Evolutionary conservation across 1,139 yeast genomes (phyloP).

Genomic region (Lodderomyces margitis): DNA sequence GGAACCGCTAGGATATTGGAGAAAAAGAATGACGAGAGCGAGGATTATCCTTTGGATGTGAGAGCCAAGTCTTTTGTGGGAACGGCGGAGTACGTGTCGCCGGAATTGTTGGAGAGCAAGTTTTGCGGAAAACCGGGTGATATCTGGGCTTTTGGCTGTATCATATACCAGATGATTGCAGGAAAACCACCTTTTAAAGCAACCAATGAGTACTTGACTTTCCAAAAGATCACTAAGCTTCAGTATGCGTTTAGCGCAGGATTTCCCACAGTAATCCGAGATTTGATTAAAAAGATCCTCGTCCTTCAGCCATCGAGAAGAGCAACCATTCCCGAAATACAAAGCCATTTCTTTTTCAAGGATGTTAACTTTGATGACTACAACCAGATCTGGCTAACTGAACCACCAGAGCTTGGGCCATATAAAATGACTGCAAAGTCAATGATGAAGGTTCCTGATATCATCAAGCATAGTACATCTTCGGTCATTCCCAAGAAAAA

Average conservation of each 20-base stretch:
- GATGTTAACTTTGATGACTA: slow-evolving; percentile 64
- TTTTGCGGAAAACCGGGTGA: slow-evolving; percentile 76
- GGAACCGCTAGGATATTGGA: slow-evolving; percentile 72
- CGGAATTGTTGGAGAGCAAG: slow-evolving; percentile 66
- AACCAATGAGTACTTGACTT: slow-evolving; percentile 69
- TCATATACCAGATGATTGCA: slow-evolving; percentile 69
- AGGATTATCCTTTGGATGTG: slow-evolving; percentile 47
- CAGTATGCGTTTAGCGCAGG: slow-evolving; percentile 66
- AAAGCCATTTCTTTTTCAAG: slow-evolving; percentile 68
- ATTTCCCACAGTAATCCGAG: slow-evolving; percentile 47
- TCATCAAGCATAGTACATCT: slow-evolving; percentile 26
- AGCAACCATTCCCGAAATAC: slow-evolving; percentile 37
- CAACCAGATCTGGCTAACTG: slow-evolving; percentile 62
- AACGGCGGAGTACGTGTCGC: slow-evolving; percentile 81
- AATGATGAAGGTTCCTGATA: slow-evolving; percentile 54
- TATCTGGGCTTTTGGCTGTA: slow-evolving; percentile 82
- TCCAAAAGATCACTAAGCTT: slow-evolving; percentile 47
- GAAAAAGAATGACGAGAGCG: slow-evolving; percentile 38
- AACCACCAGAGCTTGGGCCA: slow-evolving; percentile 79
- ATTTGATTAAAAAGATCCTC: slow-evolving; percentile 43
- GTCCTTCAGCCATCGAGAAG: slow-evolving; percentile 46
- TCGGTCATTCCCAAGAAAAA: slow-evolving; percentile 15
- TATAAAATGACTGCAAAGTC: slow-evolving; percentile 53
- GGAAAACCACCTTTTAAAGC: slow-evolving; percentile 84
- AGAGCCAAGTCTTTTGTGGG: slow-evolving; percentile 75